A percentile compares a stretch with the other conserved stretches of the same genome.
Evolutionary conservation across 768 basidiomycete genomes (phyloP).

Genomic region (Amanita thiersii): DNA sequence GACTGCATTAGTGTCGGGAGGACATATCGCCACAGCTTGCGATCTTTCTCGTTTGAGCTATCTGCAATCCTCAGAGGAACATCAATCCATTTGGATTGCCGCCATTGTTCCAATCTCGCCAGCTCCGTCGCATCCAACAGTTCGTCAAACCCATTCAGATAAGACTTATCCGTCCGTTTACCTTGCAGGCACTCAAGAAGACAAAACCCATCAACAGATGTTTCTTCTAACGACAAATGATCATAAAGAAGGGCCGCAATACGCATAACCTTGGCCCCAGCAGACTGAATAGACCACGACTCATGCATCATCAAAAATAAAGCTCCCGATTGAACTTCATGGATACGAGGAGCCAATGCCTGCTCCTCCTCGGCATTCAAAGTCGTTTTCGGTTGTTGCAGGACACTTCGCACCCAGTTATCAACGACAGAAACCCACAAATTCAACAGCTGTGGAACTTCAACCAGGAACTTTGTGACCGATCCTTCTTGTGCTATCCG

Average conservation of each 20-base stretch:
- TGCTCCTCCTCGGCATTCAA: conserved; percentile 32
- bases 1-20: conserved; percentile 58
- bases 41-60: conserved; percentile 59
- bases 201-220: conserved; percentile 22
- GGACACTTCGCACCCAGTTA: conserved; percentile 50
- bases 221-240: conserved; percentile 28
- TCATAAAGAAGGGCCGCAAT: conserved; percentile 42
- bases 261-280: conserved; percentile 60
- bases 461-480: conserved; percentile 53
- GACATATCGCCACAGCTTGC: conserved; percentile 65
- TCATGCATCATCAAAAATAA: conserved; percentile 69
- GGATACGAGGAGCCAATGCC: conserved; percentile 34
- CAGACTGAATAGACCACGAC: conserved; percentile 36
- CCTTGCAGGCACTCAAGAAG: conserved; percentile 50
- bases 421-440: conserved; percentile 73
- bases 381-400: conserved; percentile 28
- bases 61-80: conserved; percentile 63
- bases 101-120: conserved; percentile 60
- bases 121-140: conserved; percentile 54
- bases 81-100: conserved; percentile 44
- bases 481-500: conserved; percentile 57
- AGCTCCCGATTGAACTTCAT: conserved; percentile 62
- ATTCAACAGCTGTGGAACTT: conserved; percentile 56
- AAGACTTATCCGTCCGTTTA: conserved; percentile 32
- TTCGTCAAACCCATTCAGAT: conserved; percentile 59